A percentile compares a stretch with the other conserved stretches of the same genome.
Conservation (phyloP, 345 rosid genomes). For the Hevea brasiliensis region DNA sequence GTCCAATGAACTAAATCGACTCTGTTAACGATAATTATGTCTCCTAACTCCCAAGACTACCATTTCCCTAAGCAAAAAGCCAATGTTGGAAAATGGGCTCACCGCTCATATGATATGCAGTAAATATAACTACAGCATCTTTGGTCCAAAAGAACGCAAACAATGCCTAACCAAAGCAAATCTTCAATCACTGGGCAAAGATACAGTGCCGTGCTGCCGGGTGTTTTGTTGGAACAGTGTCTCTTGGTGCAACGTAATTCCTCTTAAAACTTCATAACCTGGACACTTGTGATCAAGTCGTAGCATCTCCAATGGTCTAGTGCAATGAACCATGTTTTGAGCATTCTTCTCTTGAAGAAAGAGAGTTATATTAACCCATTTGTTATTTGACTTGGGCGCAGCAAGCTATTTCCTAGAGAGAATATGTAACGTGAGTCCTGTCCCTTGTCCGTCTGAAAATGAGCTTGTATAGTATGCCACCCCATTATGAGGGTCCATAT, state of each 20-base stretch:
- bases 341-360: not conserved
- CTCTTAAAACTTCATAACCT: not conserved
- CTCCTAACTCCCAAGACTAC: not conserved
- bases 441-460: not conserved
- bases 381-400: not conserved
- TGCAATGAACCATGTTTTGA: conserved; percentile 18
- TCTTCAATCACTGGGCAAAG: not conserved
- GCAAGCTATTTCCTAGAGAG: not conserved
- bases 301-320: not conserved
- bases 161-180: not conserved
- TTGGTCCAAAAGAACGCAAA: not conserved
- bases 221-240: not conserved
- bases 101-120: not conserved
- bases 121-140: not conserved
- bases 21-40: not conserved
- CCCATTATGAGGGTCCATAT: not conserved
- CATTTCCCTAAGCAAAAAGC: not conserved
- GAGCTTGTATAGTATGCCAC: not conserved
- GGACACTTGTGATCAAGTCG: not conserved
- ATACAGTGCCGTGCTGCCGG: not conserved
- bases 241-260: not conserved
- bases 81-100: not conserved
- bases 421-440: not conserved
- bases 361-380: not conserved
- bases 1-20: not conserved